These are phyloP conservation scores for Mucor piriformis DNA, from an alignment of 371 early-diverging fungal genomes.

Conservation along the genomic window DNA sequence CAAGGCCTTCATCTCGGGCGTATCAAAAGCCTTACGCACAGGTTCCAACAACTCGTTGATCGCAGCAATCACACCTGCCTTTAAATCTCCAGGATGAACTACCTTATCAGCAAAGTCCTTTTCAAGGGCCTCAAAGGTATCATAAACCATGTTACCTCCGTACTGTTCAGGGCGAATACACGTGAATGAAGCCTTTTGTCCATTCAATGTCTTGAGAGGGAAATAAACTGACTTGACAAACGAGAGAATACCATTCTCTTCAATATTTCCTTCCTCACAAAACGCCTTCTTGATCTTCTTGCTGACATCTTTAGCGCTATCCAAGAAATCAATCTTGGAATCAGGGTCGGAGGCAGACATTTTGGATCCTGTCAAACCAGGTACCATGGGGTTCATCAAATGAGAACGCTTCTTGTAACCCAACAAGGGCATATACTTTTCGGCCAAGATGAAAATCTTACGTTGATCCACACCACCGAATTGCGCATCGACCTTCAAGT, in stretches of 20 bases:
- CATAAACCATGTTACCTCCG: slow-evolving; percentile 84
- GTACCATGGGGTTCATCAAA: slow-evolving; percentile 99
- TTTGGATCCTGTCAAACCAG: slow-evolving; percentile 96
- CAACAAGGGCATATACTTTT: slow-evolving; percentile 94
- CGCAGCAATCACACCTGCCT: slow-evolving; percentile 84
- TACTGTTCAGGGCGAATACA: slow-evolving; percentile 85
- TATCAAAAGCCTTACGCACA: slow-evolving; percentile 79
- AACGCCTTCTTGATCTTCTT: slow-evolving; percentile 97
- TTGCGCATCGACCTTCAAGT: slow-evolving; percentile 97
- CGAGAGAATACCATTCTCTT: slow-evolving; percentile 92
- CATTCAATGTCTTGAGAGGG: slow-evolving; percentile 74
- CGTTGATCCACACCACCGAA: slow-evolving; percentile 99
- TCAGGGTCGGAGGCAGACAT: slow-evolving; percentile 98
- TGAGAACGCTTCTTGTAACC: slow-evolving; percentile 99
- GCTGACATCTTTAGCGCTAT: slow-evolving; percentile 82
- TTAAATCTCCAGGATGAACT: slow-evolving; percentile 98
- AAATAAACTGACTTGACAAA: slow-evolving; percentile 93
- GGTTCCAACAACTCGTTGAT: slow-evolving; percentile 93
- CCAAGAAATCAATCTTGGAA: slow-evolving; percentile 98
- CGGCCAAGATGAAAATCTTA: slow-evolving; percentile 99
- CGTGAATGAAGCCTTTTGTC: slow-evolving; percentile 64
- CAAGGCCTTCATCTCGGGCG: slow-evolving; percentile 67
- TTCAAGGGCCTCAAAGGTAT: slow-evolving; percentile 77
- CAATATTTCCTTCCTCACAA: slow-evolving; percentile 97
- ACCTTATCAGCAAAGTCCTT: slow-evolving; percentile 85